Base-by-base conservation (phyloP, 177 flowering plant genomes). In the Telopea speciosissima region DNA sequence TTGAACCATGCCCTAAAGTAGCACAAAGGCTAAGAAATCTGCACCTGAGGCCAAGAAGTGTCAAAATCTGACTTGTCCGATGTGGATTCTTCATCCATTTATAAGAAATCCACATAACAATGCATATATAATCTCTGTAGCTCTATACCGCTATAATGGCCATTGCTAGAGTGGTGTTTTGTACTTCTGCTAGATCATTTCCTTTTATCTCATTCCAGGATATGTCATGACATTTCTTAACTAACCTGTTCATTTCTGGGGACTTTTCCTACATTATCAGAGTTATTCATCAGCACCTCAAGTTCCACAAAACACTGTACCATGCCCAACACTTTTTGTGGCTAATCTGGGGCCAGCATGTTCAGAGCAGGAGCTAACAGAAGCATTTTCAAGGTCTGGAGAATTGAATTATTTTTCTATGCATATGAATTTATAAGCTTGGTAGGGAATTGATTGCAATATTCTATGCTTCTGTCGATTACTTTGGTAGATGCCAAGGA, bases 281-380 rank as follows among this genome's bases (percentile, higher is more conserved):
- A 78, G 69, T 58, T 69, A 79, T 58, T 69, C 78, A 63, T 56
- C 74, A 44, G 72, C 75, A 45, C 73, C 81, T 54, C 72, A 69
- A 66, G 72, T 59, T 62, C 76, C 80, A 21, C 85, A 79, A 73
- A 80, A 78, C 66, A 75, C 26, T 68, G 59, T 71, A 19, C 95
- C 96, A 40, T 92, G 99, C 72, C 93, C 99, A 40, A 95, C 99
- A 22, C 84, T 92, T 61, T 92, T 95, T 81, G 94, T 92, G 78
- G 99, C 97, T 66, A 91, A 85, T 78, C 74, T 95, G 62, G 99
- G 92, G 23, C 93, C 89, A 69, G 73, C 73, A 59, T 91, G 93
- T 78, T 71, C 91, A 17, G 97, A 95, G 78, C 82, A 89, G 70
- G 99, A 92, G 76, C 88, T 95, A 59, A 80, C 63, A 72, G 88